Evolutionary conservation across 306 rosid genomes (phyloP).

Genomic region (Cicer yamashitae): DNA sequence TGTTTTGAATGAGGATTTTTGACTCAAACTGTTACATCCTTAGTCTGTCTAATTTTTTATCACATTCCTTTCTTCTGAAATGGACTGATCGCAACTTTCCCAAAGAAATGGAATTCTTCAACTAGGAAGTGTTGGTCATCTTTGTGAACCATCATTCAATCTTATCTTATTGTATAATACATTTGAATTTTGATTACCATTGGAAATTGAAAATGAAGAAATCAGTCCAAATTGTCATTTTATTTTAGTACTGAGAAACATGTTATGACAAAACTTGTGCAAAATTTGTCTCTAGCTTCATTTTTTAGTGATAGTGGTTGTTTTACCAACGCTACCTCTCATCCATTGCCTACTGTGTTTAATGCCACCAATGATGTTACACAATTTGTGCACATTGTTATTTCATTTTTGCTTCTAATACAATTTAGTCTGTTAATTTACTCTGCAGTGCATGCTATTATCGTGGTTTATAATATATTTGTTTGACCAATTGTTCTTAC

Average conservation of each 20-base stretch:
- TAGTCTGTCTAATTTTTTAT: background rate
- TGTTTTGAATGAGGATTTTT: background rate
- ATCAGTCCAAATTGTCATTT: conserved; percentile 16
- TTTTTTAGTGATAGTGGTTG: background rate
- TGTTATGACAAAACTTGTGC: background rate
- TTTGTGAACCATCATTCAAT: background rate
- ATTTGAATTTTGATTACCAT: conserved; percentile 20
- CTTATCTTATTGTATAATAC: background rate
- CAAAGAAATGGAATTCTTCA: background rate
- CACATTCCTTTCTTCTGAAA: conserved; percentile 16
- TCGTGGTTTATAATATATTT: background rate
- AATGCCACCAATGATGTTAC: conserved; percentile 30
- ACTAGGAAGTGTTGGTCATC: background rate
- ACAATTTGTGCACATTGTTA: background rate
- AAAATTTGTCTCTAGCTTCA: background rate
- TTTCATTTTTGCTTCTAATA: background rate
- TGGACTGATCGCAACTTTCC: background rate
- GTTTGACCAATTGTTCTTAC: conserved; percentile 30
- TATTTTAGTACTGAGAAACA: background rate
- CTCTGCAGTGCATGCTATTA: conserved; percentile 3
- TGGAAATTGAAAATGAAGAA: background rate
- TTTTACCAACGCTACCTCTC: conserved; percentile 2
- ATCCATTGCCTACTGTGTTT: background rate
- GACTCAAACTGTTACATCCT: background rate
- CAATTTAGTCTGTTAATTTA: background rate